Conservation (phyloP, 73 alveolate species). For the Stentor coeruleus region DNA sequence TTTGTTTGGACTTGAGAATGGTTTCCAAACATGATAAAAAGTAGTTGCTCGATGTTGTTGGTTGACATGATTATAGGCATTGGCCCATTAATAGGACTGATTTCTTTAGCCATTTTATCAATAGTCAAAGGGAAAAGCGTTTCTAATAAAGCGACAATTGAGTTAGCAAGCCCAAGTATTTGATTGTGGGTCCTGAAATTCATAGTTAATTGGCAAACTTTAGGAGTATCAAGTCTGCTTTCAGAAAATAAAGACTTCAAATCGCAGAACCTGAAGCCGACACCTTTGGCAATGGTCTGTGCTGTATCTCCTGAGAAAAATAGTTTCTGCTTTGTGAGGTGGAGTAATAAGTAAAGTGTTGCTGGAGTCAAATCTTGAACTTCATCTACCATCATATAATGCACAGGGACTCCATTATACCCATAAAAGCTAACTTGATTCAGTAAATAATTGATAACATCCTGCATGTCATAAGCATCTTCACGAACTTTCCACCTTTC, state of each 20-base stretch:
- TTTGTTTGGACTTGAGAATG: background rate
- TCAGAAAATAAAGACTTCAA: slow-evolving; percentile 44
- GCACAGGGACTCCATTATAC: slow-evolving; percentile 32
- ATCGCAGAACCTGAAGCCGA: slow-evolving; percentile 68
- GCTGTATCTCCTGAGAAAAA: slow-evolving; percentile 86
- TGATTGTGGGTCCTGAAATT: slow-evolving; percentile 42
- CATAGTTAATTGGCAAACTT: slow-evolving; percentile 51
- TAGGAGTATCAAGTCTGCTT: slow-evolving; percentile 26
- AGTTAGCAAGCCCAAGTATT: slow-evolving; percentile 34
- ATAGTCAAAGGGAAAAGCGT: slow-evolving; percentile 40
- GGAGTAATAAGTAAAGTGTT: slow-evolving; percentile 40
- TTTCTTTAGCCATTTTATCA: slow-evolving; percentile 35
- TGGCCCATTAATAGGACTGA: slow-evolving; percentile 30
- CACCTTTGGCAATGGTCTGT: slow-evolving; percentile 80
- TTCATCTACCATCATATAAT: slow-evolving; percentile 73
- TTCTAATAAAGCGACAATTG: slow-evolving; percentile 31
- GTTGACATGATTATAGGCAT: slow-evolving; percentile 26
- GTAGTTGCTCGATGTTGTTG: slow-evolving; percentile 22
- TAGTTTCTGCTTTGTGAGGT: slow-evolving; percentile 36
- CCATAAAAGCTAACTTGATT: slow-evolving; percentile 22
- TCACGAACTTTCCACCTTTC: slow-evolving; percentile 63
- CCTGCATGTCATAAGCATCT: slow-evolving; percentile 68
- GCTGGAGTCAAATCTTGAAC: slow-evolving; percentile 69
- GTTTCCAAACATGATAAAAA: slow-evolving; percentile 23
- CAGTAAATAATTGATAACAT: slow-evolving; percentile 56